Conservation (phyloP, 1,284 basidiomycete species). For the Malassezia brasiliensis region DNA sequence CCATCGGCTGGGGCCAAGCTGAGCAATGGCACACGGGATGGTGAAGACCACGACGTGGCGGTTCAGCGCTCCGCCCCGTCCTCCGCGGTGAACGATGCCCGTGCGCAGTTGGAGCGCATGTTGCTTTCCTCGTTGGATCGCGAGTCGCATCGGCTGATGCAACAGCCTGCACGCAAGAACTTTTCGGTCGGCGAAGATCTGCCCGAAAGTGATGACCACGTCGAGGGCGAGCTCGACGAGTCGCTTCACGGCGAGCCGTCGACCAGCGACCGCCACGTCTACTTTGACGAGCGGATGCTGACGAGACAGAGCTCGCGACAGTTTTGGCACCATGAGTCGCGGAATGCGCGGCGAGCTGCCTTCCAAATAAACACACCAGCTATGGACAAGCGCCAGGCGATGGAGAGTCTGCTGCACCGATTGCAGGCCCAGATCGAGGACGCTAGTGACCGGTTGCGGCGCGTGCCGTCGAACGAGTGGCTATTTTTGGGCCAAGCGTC, state of each 20-base stretch:
- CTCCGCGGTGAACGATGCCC: neutral
- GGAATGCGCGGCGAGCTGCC: neutral
- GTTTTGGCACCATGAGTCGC: conserved; percentile 8
- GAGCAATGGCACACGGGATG: neutral
- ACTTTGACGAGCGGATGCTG: conserved; percentile 9
- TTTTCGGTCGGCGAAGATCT: no score
- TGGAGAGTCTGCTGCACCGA: conserved; percentile 6
- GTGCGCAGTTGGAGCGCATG: neutral
- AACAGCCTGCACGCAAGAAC: no score
- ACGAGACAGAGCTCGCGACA: neutral
- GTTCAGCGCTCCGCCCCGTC: neutral
- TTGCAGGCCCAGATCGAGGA: conserved; percentile 10
- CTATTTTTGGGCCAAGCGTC: neutral
- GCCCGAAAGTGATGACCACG: neutral
- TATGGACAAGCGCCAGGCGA: conserved; percentile 2
- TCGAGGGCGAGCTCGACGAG: neutral
- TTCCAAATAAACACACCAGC: neutral
- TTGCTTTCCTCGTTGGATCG: conserved; percentile 4
- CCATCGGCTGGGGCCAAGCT: neutral
- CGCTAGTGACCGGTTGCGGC: conserved; percentile 1
- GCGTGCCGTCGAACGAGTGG: neutral
- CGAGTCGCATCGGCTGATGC: no score
- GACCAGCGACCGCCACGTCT: conserved; percentile 2
- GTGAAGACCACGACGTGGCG: neutral
- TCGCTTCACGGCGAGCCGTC: neutral